These are phyloP conservation scores for Rubia yunnanensis DNA, from an alignment of 257 asterid species.

Conservation along the genomic window DNA sequence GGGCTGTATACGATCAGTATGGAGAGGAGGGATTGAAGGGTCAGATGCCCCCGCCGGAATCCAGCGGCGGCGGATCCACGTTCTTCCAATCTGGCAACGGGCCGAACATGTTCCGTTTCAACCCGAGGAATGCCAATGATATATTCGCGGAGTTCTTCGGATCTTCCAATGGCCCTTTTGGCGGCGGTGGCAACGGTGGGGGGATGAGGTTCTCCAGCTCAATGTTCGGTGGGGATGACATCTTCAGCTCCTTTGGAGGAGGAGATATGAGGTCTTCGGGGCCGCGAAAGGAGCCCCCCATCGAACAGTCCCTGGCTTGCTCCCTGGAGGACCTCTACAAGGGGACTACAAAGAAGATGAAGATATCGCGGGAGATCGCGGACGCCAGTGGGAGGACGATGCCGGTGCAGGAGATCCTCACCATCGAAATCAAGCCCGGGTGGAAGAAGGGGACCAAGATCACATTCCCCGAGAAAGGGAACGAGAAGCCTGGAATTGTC, in stretches of 20 bases:
- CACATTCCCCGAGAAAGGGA: constrained; percentile 91
- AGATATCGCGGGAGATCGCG: constrained; percentile 69
- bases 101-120: constrained; percentile 61
- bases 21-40: constrained; percentile 95
- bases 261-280: constrained; percentile 40
- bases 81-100: constrained; percentile 72
- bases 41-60: constrained; percentile 65
- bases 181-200: constrained; percentile 54
- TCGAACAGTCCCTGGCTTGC: constrained; percentile 64
- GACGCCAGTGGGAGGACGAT: constrained; percentile 79
- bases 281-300: constrained; percentile 63
- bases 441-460: constrained; percentile 96
- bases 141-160: constrained; percentile 80
- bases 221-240: constrained; percentile 68
- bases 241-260: constrained; percentile 65
- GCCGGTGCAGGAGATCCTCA: constrained; percentile 61
- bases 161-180: constrained; percentile 46
- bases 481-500: constrained; percentile 60
- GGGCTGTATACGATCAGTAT: constrained; percentile 72
- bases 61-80: constrained; percentile 49
- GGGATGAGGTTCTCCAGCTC: constrained; percentile 53
- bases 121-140: constrained; percentile 71
- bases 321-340: constrained; percentile 76
- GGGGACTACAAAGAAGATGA: constrained; percentile 90
- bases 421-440: constrained; percentile 74